Base-by-base conservation (phyloP, 352 stramenopile species). In the Pythium chondricola region DNA sequence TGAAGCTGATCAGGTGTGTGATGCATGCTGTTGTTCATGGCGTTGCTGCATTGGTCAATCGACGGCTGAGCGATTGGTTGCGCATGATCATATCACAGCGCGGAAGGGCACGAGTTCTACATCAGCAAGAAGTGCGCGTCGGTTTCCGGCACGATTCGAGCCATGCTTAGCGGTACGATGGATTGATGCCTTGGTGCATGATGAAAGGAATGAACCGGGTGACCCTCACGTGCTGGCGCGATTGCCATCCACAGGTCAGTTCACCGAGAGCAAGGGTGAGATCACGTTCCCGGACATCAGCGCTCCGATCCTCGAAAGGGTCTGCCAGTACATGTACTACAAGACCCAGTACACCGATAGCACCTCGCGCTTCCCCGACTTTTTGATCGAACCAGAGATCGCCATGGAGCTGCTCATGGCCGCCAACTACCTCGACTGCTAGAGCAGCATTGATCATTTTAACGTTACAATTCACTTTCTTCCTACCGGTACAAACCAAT, bases 251-350 rank as follows among this genome's bases (percentile, higher is more conserved):
- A 13, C 7, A 94, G 85, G 85, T 27, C 82, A 93, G 52, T 97
- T 97, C 56, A 93, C 76, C 17, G 88, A 97, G 59, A 95, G 80
- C 75, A 91, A 95, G 56, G 91, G 91, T 50, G 90, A 98, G 63
- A 98, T 99, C 65, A 88, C 79, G 27, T 99, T 99, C 63, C 95
- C 93, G 0, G 96, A 89, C 52, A 99, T 99, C 60, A 88, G 86
- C 40, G 92, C 88, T 20, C 79, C 83, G 25, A 97, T 99, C 54
- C 65, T 99, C 17, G 97, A 99, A 66, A 98, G 97, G 58, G 90
- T 98, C 27, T 95, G 95, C 37, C 90, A 98, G 70, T 99, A 99
- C 81, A 87, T 99, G 56, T 97, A 99, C 77, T 99, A 99, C 79
- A 99, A 99, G 80, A 85, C 84, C 38, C 72, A 86, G 67, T 98